Percentiles rank a stretch among this genome's conserved stretches.
These are phyloP conservation scores for Pseudogymnoascus sp. DNA, from an alignment of 2,329 filamentous ascomycete species.

Conservation along the genomic window DNA sequence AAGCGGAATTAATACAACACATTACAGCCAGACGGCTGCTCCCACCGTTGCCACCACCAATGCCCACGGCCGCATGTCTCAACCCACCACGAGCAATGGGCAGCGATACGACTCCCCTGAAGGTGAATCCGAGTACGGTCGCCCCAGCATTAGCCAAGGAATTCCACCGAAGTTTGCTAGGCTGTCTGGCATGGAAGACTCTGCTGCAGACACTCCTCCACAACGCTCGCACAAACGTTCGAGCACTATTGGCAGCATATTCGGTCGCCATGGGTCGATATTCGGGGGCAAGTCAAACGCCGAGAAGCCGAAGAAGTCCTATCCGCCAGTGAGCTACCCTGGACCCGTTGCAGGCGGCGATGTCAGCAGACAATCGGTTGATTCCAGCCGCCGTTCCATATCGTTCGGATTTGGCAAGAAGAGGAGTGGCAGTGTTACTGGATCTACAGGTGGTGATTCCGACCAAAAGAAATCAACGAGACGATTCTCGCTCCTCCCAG, in stretches of 20 bases:
- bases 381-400: slow-evolving; percentile 66
- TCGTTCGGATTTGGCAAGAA: slow-evolving; percentile 63
- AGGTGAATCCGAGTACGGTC: slow-evolving; percentile 50
- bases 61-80: slow-evolving; percentile 81
- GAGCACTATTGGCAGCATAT: slow-evolving; percentile 70
- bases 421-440: slow-evolving; percentile 56
- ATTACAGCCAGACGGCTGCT: slow-evolving; percentile 81
- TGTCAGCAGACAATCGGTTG: slow-evolving; percentile 52
- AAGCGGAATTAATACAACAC: slow-evolving; percentile 30
- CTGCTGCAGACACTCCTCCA: not conserved
- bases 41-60: slow-evolving; percentile 84
- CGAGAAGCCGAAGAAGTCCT: slow-evolving; percentile 58
- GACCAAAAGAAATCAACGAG: slow-evolving; percentile 50
- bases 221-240: slow-evolving; percentile 53
- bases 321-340: slow-evolving; percentile 88
- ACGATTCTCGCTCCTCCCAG: slow-evolving; percentile 64
- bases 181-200: slow-evolving; percentile 47
- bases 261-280: slow-evolving; percentile 74
- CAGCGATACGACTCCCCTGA: slow-evolving; percentile 63
- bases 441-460: slow-evolving; percentile 38
- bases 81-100: slow-evolving; percentile 52
- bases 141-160: slow-evolving; percentile 44
- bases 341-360: slow-evolving; percentile 50
- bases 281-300: slow-evolving; percentile 57
- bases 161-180: slow-evolving; percentile 51